Base-by-base conservation (phyloP, 2,329 filamentous ascomycete species). In the Alternaria incomplexa region DNA sequence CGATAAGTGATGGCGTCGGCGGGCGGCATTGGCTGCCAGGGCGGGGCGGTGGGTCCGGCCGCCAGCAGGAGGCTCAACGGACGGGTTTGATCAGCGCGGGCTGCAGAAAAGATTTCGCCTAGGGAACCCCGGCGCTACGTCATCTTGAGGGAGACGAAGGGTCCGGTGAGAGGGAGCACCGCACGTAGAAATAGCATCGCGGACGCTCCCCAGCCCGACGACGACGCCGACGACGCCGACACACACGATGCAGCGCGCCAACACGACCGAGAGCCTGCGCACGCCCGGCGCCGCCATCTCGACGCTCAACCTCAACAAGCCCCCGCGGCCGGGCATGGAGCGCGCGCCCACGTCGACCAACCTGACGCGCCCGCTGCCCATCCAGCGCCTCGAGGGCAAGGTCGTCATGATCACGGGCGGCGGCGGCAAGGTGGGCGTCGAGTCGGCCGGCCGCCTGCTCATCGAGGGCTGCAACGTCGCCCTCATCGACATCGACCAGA, bases 381-480 rank as follows among this genome's bases (percentile, higher is more conserved):
- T 75, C 32, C 72, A 77, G 58, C 73, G 75, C 17, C 71, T 79
- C 12, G 69, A 70, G 13, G 70, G 71, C 45, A 75, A 73, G 62
- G 75, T 79, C 26, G 74, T 74, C 25, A 61, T 79, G 56, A 77
- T 79, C 66, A 77, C 74, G 1, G 76, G 76, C 32, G 76, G 74
- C 20, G 76, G 70, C 40, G 73, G 74, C 44, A 76, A 75, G 50
- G 74, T 77, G 23, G 75, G 72, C 63, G 70, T 80, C 13, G 77
- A 80, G 65, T 79, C 77, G 8, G 78, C 77, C 17, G 68, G 72
- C 5, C 72, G 80, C 6, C 70, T 80, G 47, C 66, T 81, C 0
- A 67, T 74, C 15, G 80, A 81, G 53, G 79, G 78, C 26, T 79
- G 79, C 25, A 80, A 76, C 20, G 76, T 81, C 32, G 72, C 71